These are phyloP conservation scores for Trifolium dubium DNA, from an alignment of 306 rosid species.

Conservation along the genomic window DNA sequence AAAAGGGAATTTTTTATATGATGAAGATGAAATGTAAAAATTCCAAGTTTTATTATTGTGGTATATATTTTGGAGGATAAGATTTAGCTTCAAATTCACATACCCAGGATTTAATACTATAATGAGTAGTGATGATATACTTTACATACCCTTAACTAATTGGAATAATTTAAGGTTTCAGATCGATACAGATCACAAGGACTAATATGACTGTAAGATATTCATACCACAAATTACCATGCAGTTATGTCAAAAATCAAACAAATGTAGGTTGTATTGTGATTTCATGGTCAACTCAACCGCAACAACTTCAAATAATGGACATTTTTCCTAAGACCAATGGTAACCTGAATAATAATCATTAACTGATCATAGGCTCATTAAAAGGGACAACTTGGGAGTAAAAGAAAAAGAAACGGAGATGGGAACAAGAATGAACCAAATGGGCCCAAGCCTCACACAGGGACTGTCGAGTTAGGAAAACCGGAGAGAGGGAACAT, in stretches of 20 bases:
- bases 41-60: background rate
- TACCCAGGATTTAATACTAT: background rate
- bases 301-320: slow-evolving; percentile 13
- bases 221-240: background rate
- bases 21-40: background rate
- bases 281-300: background rate
- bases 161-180: slow-evolving; percentile 26
- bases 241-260: slow-evolving; percentile 3
- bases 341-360: slow-evolving; percentile 10
- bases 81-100: background rate
- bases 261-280: background rate
- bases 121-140: slow-evolving; percentile 2
- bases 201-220: slow-evolving; percentile 8
- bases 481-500: background rate
- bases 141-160: slow-evolving; percentile 1
- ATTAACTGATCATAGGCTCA: slow-evolving; percentile 6
- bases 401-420: background rate
- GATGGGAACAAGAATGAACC: background rate
- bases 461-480: too few species aligned
- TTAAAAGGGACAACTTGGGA: background rate
- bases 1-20: background rate
- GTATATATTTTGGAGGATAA: background rate
- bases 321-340: slow-evolving; percentile 7
- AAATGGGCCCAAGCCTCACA: background rate
- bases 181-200: background rate